These are phyloP conservation scores for Fennellomyces sp. DNA, from an alignment of 371 early-diverging fungal species.

Conservation along the genomic window DNA sequence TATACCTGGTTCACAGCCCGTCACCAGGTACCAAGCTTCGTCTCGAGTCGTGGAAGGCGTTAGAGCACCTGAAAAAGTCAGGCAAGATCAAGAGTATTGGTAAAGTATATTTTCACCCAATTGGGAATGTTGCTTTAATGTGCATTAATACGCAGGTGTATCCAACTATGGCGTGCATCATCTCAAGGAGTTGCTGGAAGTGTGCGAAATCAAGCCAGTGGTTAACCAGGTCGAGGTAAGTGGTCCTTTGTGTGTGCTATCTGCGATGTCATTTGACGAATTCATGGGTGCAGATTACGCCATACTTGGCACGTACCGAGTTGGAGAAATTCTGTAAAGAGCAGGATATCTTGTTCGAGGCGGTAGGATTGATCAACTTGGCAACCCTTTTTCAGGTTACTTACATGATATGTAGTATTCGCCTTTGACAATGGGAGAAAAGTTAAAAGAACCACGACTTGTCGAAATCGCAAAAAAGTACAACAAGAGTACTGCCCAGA, in stretches of 20 bases:
- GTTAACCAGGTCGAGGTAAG: slow-evolving; percentile 71
- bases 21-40: slow-evolving; percentile 50
- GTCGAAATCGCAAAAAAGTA: slow-evolving; percentile 49
- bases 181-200: slow-evolving; percentile 57
- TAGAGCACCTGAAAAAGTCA: slow-evolving; percentile 39
- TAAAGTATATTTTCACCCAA: slow-evolving; percentile 4
- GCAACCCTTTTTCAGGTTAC: too few relatives aligned
- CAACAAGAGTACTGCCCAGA: slow-evolving; percentile 51
- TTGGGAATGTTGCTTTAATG: slow-evolving; percentile 3
- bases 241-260: too few relatives aligned
- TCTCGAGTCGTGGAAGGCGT: slow-evolving; percentile 47
- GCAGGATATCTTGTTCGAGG: slow-evolving; percentile 55
- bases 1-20: slow-evolving; percentile 76
- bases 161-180: slow-evolving; percentile 70
- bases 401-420: slow-evolving; percentile 30
- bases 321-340: slow-evolving; percentile 46
- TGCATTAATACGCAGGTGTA: too few relatives aligned
- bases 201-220: slow-evolving; percentile 61
- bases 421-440: slow-evolving; percentile 55
- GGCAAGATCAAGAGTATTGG: slow-evolving; percentile 56
- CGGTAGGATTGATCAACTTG: slow-evolving; percentile 28
- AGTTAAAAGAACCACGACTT: slow-evolving; percentile 45
- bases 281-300: slow-evolving; percentile 19
- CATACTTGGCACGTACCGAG: slow-evolving; percentile 40
- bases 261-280: too few relatives aligned